Conservation (phyloP, 2,329 filamentous ascomycete species). For the Aspergillus sp. region DNA sequence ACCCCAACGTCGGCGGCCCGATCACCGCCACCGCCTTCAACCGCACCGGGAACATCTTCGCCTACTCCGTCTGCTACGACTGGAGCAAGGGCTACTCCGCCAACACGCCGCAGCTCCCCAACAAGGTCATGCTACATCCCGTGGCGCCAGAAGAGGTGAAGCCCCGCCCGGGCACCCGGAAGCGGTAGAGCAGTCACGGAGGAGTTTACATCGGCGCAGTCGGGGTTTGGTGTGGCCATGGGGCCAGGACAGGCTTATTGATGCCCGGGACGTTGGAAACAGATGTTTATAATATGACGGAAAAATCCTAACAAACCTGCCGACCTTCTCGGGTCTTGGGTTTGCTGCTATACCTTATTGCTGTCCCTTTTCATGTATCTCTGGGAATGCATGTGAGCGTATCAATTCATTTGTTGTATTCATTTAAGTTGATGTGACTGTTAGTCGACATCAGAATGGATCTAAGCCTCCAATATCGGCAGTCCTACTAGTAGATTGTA, state of each 20-base stretch:
- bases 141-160: slow-evolving; percentile 65
- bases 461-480: no score
- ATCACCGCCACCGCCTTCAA: slow-evolving; percentile 94
- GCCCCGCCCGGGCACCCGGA: slow-evolving; percentile 47
- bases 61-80: slow-evolving; percentile 91
- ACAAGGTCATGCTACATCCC: slow-evolving; percentile 83
- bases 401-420: not conserved
- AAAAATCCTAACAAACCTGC: not conserved
- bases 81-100: slow-evolving; percentile 94
- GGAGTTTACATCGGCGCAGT: slow-evolving; percentile 6
- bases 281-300: not conserved
- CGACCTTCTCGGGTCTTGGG: not conserved
- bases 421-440: no score
- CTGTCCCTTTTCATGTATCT: slow-evolving; percentile 6
- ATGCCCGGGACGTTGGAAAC: not conserved
- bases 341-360: not conserved
- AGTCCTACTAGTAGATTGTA: no score
- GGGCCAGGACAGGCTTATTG: not conserved
- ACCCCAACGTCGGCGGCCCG: slow-evolving; percentile 76
- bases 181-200: slow-evolving; percentile 32
- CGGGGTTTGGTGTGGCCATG: slow-evolving; percentile 1
- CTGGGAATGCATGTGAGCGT: slow-evolving; percentile 22
- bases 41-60: slow-evolving; percentile 76
- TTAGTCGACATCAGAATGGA: no score
- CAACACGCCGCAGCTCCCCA: slow-evolving; percentile 69